A percentile compares a stretch with the other conserved stretches of the same genome.
phyloP scores from a whole-genome alignment of 768 basidiomycete species.

The Tricholoma saponaceum region DNA sequence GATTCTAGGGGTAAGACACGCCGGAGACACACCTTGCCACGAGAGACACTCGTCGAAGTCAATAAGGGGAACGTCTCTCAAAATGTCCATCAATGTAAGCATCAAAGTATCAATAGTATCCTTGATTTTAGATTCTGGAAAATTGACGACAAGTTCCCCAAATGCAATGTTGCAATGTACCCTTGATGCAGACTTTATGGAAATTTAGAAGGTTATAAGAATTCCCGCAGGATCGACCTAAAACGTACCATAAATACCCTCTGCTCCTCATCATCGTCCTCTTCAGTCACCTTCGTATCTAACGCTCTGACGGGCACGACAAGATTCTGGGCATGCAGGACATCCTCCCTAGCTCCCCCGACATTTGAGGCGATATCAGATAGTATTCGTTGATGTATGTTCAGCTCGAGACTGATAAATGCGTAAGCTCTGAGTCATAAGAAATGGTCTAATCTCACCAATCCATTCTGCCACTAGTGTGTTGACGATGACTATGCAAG shows the following conservation, averaged over 20 bases:
- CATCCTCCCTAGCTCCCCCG: conserved; percentile 42
- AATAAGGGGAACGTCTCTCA: conserved; percentile 68
- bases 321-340: conserved; percentile 46
- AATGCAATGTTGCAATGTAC: conserved; percentile 83
- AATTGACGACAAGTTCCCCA: conserved; percentile 69
- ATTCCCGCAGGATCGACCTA: conserved; percentile 1
- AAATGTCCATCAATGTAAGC: conserved; percentile 58
- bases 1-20: background rate
- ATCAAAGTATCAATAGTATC: conserved; percentile 51
- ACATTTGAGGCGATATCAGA: conserved; percentile 66
- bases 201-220: conserved; percentile 2
- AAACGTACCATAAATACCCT: conserved; percentile 39
- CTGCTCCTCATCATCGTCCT: conserved; percentile 17
- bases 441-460: conserved; percentile 30
- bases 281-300: conserved; percentile 23
- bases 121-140: conserved; percentile 48
- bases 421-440: conserved; percentile 2
- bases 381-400: conserved; percentile 72
- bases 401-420: conserved; percentile 61
- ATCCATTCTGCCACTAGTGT: conserved; percentile 34
- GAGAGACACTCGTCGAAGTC: conserved; percentile 77
- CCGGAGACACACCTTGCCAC: conserved; percentile 62
- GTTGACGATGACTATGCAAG: too few relatives aligned
- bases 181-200: conserved; percentile 56
- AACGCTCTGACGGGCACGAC: conserved; percentile 49